Base-by-base conservation (phyloP, 345 rosid genomes). In the Citrus sinensis region DNA sequence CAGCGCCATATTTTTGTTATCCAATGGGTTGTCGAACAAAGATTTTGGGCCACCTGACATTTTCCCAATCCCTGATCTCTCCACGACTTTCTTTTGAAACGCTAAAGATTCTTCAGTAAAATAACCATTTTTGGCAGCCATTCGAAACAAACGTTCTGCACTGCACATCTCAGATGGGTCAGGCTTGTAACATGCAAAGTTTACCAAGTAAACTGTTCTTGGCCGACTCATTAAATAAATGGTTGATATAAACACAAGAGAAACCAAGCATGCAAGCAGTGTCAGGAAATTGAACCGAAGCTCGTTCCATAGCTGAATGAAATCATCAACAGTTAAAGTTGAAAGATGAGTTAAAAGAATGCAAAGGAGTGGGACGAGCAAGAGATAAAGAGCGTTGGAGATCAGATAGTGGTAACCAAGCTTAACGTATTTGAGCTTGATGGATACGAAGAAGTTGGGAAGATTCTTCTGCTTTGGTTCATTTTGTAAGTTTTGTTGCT, bases 361-460 rank as follows among this genome's bases (percentile, higher is more conserved):
- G 29, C 14, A 34, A 37, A 84, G 32, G 11, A 81, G 25, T 4
- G 84, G 80, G 22, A 76, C 30, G 14, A 84, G 80, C 29, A 84
- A 22, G 24, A 84, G 55, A 49, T 78, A 84, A 63, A 75, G 25
- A 60, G 82, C 82, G 32, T 71, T 84, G 77, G 84, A 78, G 82
- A 84, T 81, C 17, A 85, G 66, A 76, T 82, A 83, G 76, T 87
- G 87, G 75, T 76, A 84, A 30, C 85, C 86, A 27, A 87, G 86
- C 75, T 85, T 85, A 14, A 81, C 85, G 65, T 84, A 76, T 77
- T 84, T 87, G 75, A 82, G 86, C 40, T 29, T 75, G 3, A 84
- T 42, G 9, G 84, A 82, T 22, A 74, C 60, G 70, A 78, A 75
- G 74, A 82, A 77, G 54, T 80, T 80, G 9, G 82, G 86, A 66